Evolutionary conservation across 2,329 filamentous ascomycete species (phyloP).

Genomic region (Graphilbum sp.): DNA sequence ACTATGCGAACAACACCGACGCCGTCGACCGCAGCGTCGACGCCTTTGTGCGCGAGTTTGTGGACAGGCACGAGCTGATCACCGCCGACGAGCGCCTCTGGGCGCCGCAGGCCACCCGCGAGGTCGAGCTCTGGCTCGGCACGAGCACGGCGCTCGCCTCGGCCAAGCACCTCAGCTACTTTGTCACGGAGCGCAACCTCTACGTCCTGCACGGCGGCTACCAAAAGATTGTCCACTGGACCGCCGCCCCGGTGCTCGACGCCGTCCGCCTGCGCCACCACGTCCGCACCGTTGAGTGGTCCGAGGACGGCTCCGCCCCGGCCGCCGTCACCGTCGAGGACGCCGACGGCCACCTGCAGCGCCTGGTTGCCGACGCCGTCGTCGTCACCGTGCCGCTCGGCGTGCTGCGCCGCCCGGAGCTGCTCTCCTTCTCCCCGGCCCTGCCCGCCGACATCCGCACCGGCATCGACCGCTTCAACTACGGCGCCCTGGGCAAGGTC

Average conservation of each 20-base stretch:
- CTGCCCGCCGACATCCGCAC: not conserved
- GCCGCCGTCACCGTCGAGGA: not conserved
- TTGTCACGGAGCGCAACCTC: constrained; percentile 1
- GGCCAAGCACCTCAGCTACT: constrained; percentile 3
- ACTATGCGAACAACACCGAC: not conserved
- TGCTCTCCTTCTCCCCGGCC: constrained; percentile 1
- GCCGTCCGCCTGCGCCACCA: constrained; percentile 1
- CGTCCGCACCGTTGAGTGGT: constrained; percentile 1
- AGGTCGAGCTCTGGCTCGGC: constrained; percentile 2
- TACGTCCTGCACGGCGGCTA: constrained; percentile 1
- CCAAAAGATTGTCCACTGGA: constrained; percentile 1
- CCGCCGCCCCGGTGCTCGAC: not conserved
- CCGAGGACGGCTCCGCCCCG: not conserved
- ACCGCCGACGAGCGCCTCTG: constrained; percentile 1
- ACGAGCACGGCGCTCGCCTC: constrained; percentile 1
- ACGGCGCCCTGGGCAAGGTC: constrained; percentile 3
- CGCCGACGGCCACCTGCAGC: not conserved
- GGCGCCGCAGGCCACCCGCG: constrained; percentile 1
- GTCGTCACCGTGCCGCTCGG: constrained; percentile 1
- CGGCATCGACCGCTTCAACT: not conserved
- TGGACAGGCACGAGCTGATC: constrained; percentile 1
- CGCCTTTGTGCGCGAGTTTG: constrained; percentile 1
- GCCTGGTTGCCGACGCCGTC: not conserved
- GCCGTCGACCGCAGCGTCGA: constrained; percentile 1
- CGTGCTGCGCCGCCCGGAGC: not conserved